Conservation (phyloP, 768 basidiomycete genomes). For the Kwoniella sp. region DNA sequence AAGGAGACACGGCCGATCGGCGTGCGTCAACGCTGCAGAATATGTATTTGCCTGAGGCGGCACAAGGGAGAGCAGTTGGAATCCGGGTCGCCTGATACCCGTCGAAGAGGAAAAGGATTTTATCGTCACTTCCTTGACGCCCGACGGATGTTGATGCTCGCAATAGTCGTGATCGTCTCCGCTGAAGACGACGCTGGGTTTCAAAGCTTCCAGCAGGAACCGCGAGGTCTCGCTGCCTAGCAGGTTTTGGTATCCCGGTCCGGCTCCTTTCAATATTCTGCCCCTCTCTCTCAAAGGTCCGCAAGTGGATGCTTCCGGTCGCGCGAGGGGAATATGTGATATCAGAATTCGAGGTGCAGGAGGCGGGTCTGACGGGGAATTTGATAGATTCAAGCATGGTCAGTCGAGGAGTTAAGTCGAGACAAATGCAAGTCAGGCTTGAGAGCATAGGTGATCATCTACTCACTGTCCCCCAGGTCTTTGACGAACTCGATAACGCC, state of each 20-base stretch:
- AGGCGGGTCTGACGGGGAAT: conserved; percentile 32
- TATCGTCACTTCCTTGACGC: conserved; percentile 75
- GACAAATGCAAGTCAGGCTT: too few relatives aligned
- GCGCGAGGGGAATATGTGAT: conserved; percentile 84
- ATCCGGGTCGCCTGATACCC: conserved; percentile 81
- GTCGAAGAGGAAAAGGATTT: conserved; percentile 89
- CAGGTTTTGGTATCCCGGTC: conserved; percentile 77
- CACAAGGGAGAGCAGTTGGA: conserved; percentile 81
- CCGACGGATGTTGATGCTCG: conserved; percentile 65
- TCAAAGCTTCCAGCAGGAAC: conserved; percentile 68
- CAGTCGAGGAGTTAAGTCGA: too few relatives aligned
- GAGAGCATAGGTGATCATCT: too few relatives aligned
- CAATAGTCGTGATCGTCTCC: conserved; percentile 98
- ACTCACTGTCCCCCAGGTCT: conserved; percentile 46
- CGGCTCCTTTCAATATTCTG: conserved; percentile 69
- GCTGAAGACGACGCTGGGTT: conserved; percentile 74
- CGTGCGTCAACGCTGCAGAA: conserved; percentile 58
- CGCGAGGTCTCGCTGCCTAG: conserved; percentile 68
- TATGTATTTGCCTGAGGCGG: conserved; percentile 57
- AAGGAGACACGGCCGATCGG: conserved; percentile 72
- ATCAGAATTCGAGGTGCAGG: conserved; percentile 69
- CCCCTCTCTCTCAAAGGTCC: conserved; percentile 77
- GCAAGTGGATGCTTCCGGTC: conserved; percentile 70
- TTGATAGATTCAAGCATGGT: not conserved
- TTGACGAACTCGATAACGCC: conserved; percentile 57